These are phyloP conservation scores for Colletotrichum sp. DNA, from an alignment of 2,329 filamentous ascomycete genomes.

Conservation along the genomic window DNA sequence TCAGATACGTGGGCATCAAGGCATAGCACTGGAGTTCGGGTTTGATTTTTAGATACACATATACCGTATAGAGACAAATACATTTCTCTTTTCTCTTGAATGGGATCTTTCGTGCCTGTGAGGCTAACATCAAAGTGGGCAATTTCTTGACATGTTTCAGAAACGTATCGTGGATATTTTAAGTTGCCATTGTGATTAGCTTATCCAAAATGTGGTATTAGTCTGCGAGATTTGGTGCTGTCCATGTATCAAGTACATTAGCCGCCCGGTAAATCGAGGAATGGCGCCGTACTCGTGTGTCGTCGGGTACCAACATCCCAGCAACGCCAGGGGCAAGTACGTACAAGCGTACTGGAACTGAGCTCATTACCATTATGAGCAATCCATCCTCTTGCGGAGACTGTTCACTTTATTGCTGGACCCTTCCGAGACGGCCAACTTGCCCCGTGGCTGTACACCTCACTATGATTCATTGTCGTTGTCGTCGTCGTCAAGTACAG, in stretches of 20 bases:
- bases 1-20: not conserved
- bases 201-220: accelerated
- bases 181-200: accelerated
- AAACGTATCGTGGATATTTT: accelerated
- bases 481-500: no score
- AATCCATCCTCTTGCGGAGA: not conserved
- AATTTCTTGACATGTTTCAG: not conserved
- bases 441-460: no score
- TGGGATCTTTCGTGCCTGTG: not conserved
- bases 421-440: not conserved
- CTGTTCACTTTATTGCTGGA: not conserved
- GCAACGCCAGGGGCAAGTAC: not conserved
- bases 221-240: not conserved
- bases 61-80: not conserved
- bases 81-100: not conserved
- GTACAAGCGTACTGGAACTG: accelerated
- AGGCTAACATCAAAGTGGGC: not conserved
- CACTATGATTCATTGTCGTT: accelerated
- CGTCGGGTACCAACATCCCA: not conserved
- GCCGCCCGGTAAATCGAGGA: not conserved
- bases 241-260: not conserved
- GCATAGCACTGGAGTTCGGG: constrained; percentile 13
- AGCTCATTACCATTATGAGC: not conserved
- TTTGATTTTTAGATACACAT: not conserved
- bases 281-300: not conserved